phyloP scores from a whole-genome alignment of 139 green algal species.

The Chlamydomonas sp. region DNA sequence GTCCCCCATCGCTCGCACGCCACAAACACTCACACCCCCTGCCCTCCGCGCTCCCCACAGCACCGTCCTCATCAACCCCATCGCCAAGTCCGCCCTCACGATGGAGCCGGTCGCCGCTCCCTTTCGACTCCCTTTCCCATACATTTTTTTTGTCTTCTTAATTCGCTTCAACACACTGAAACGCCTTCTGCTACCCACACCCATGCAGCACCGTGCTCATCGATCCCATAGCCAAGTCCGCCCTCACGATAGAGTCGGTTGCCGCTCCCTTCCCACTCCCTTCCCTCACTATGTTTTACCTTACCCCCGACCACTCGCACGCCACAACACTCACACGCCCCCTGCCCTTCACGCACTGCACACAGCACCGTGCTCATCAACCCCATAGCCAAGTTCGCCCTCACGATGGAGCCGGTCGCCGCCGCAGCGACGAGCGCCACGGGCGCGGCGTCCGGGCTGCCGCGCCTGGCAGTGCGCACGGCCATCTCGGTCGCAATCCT shows the following conservation, averaged over 20 bases:
- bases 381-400: conserved; percentile 57
- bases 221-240: conserved; percentile 60
- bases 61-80: conserved; percentile 47
- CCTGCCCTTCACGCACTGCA: too few species aligned
- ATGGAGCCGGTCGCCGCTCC: conserved; percentile 56
- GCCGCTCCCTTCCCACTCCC: too few species aligned
- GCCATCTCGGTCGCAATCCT: conserved; percentile 31
- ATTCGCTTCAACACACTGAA: too few species aligned
- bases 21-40: too few species aligned
- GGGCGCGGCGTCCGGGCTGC: conserved; percentile 11
- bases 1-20: too few species aligned
- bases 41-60: too few species aligned
- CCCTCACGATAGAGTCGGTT: conserved; percentile 60
- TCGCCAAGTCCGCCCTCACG: conserved; percentile 61
- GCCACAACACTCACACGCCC: too few species aligned
- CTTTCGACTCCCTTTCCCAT: too few species aligned
- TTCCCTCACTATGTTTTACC: too few species aligned
- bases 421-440: conserved; percentile 3
- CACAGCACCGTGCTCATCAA: conserved; percentile 45
- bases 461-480: conserved; percentile 28
- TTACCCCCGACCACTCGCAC: too few species aligned
- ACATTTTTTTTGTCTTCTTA: too few species aligned
- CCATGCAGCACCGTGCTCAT: conserved; percentile 40
- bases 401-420: conserved; percentile 62
- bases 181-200: too few species aligned